Percentiles rank a stretch among this genome's conserved stretches.
These are phyloP conservation scores for Emergomyces orientalis DNA, from an alignment of 2,329 filamentous ascomycete genomes.

Conservation along the genomic window DNA sequence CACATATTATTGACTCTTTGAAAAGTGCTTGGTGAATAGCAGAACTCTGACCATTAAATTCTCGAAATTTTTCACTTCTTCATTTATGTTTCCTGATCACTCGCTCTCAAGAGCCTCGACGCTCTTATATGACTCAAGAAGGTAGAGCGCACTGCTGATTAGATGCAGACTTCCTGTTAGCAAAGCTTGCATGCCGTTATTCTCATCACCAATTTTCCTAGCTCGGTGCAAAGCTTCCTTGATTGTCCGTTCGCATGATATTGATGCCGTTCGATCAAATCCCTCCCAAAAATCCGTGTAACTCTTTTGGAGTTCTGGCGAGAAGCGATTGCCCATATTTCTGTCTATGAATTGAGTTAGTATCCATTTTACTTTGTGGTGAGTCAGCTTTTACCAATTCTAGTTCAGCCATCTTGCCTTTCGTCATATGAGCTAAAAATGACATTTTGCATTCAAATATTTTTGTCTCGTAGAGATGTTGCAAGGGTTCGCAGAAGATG, in stretches of 20 bases:
- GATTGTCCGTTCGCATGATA: background rate
- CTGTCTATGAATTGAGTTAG: background rate
- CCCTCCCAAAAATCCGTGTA: background rate
- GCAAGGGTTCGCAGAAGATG: conserved; percentile 20
- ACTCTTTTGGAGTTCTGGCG: background rate
- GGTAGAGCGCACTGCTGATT: background rate
- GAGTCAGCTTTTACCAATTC: conserved; percentile 18
- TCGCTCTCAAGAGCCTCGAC: too few relatives aligned
- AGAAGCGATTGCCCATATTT: background rate
- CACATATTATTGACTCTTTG: too few relatives aligned
- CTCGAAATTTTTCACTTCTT: too few relatives aligned
- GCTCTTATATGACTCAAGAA: too few relatives aligned
- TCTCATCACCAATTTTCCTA: background rate
- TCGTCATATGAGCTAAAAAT: conserved; percentile 26
- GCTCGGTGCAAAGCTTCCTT: background rate
- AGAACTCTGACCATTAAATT: too few relatives aligned
- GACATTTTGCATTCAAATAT: conserved; percentile 19
- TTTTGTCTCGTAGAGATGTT: conserved; percentile 14
- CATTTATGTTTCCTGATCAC: too few relatives aligned
- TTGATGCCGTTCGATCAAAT: background rate
- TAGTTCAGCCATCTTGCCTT: conserved; percentile 18
- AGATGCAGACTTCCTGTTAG: background rate
- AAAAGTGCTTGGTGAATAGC: too few relatives aligned
- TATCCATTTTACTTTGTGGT: background rate
- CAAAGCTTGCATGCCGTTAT: background rate